These are phyloP conservation scores for Psilocybe cubensis DNA, from an alignment of 768 basidiomycete species.

Conservation along the genomic window DNA sequence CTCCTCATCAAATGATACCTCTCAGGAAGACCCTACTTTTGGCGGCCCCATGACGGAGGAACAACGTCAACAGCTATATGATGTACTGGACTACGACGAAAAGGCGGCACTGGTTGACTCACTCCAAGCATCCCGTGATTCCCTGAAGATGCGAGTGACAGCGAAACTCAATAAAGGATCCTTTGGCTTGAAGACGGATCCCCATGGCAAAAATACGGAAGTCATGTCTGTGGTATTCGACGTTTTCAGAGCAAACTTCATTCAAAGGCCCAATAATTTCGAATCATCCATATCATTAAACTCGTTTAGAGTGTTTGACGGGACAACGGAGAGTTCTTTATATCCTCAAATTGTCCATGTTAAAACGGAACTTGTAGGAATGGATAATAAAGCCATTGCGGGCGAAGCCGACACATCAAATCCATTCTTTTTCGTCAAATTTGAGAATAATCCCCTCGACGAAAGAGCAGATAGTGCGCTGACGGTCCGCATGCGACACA, in stretches of 20 bases:
- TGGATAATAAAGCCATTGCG: constrained; percentile 13
- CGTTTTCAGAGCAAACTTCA: constrained; percentile 78
- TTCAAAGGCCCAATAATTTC: constrained; percentile 86
- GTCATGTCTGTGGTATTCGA: constrained; percentile 89
- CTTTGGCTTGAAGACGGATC: constrained; percentile 79
- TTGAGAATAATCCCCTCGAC: constrained; percentile 92
- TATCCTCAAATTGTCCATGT: constrained; percentile 92
- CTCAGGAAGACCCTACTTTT: constrained; percentile 59
- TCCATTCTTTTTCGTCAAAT: constrained; percentile 85
- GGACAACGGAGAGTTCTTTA: constrained; percentile 78
- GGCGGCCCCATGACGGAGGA: constrained; percentile 82
- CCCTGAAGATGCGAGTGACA: constrained; percentile 73
- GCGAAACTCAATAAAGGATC: constrained; percentile 88
- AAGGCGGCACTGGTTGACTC: constrained; percentile 71
- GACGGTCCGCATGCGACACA: constrained; percentile 87
- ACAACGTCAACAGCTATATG: constrained; percentile 88
- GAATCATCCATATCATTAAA: constrained; percentile 86
- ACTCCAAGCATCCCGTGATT: constrained; percentile 76
- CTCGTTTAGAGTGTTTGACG: constrained; percentile 88
- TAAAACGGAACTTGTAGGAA: constrained; percentile 31
- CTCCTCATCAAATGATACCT: constrained; percentile 38
- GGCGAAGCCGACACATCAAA: constrained; percentile 22
- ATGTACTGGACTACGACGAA: constrained; percentile 91
- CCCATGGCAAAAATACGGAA: constrained; percentile 64
- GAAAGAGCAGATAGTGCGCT: constrained; percentile 90